phyloP scores from a whole-genome alignment of 129 eudicot species.

The Erigeron canadensis region DNA sequence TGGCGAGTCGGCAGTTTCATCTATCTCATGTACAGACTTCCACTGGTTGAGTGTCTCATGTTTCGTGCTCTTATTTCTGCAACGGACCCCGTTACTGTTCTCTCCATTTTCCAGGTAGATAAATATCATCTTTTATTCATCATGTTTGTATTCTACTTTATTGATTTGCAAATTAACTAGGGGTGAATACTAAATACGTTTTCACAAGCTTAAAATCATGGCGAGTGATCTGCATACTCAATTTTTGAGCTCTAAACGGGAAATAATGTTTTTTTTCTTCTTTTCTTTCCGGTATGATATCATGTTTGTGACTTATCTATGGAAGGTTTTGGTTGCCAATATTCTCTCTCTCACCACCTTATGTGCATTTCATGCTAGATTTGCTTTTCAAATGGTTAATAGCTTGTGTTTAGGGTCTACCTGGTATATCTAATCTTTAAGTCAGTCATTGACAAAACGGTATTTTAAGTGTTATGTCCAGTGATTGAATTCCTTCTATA shows the following conservation, averaged over 20 bases:
- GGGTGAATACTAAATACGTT: background rate
- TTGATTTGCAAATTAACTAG: background rate
- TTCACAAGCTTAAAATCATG: background rate
- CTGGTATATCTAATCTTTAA: slow-evolving; percentile 10
- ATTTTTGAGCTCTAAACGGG: slow-evolving; percentile 7
- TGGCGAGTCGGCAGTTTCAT: slow-evolving; percentile 76
- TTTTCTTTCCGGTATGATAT: background rate
- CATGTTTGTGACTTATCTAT: background rate
- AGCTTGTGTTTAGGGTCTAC: slow-evolving; percentile 7
- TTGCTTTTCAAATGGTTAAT: background rate
- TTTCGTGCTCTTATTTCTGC: slow-evolving; percentile 99
- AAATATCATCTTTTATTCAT: slow-evolving; percentile 12
- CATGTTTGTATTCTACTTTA: background rate
- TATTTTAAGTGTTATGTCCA: slow-evolving; percentile 1
- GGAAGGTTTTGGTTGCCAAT: background rate
- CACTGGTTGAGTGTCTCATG: slow-evolving; percentile 95
- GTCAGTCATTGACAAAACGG: background rate
- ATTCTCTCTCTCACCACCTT: too few relatives aligned
- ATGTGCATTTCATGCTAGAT: slow-evolving; percentile 4
- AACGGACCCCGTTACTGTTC: slow-evolving; percentile 97
- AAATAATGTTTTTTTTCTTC: background rate
- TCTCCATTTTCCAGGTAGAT: slow-evolving; percentile 93
- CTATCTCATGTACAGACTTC: slow-evolving; percentile 86
- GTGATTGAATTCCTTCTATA: too few relatives aligned
- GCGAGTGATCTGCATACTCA: background rate